Evolutionary conservation across 371 early-diverging fungal genomes (phyloP).

Genomic region (Mortierella sp.): DNA sequence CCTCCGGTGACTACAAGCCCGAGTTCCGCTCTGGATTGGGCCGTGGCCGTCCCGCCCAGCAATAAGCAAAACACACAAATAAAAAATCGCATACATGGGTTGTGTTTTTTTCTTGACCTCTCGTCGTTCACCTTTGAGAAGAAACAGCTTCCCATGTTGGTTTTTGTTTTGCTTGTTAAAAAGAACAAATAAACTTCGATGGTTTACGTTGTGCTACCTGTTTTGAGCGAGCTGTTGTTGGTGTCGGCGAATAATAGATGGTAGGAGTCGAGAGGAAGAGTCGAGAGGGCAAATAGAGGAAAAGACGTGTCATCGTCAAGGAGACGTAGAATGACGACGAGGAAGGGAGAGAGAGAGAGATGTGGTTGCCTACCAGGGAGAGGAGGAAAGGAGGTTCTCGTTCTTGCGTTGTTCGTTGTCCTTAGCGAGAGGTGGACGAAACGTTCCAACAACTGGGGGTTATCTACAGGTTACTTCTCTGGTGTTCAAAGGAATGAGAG

Average conservation of each 20-base stretch:
- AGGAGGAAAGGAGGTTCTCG: neutral
- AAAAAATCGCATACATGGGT: slow-evolving; percentile 23
- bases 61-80: slow-evolving; percentile 36
- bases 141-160: neutral
- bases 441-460: neutral
- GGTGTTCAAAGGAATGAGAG: too few species aligned
- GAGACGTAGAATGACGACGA: neutral
- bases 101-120: slow-evolving; percentile 10
- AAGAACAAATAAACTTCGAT: slow-evolving; percentile 22
- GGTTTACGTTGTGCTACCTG: slow-evolving; percentile 6
- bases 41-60: slow-evolving; percentile 65
- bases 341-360: neutral
- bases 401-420: neutral
- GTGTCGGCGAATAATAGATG: neutral
- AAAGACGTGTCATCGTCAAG: neutral
- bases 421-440: neutral
- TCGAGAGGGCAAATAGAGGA: neutral
- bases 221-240: neutral
- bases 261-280: neutral
- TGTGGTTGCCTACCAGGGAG: neutral
- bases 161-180: slow-evolving; percentile 17
- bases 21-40: slow-evolving; percentile 93
- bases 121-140: neutral
- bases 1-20: slow-evolving; percentile 93
- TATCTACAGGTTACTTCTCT: neutral